Evolutionary conservation across 2,329 filamentous ascomycete species (phyloP).

Genomic region (Elsinoe ampelina): DNA sequence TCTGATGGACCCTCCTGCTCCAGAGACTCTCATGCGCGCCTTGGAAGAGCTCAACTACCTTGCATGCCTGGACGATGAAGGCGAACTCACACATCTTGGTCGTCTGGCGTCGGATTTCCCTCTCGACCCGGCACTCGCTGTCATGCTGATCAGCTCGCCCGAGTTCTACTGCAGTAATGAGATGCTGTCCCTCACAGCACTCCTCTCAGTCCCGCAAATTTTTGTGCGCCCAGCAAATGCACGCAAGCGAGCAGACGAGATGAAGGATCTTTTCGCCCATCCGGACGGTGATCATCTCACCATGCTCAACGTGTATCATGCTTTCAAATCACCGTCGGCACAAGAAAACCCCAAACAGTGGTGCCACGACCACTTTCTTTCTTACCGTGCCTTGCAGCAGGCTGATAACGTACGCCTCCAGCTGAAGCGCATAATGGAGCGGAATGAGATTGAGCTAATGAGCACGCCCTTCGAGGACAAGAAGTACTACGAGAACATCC

Average conservation of each 20-base stretch:
- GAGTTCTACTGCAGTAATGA: slow-evolving; percentile 99
- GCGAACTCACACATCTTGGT: slow-evolving; percentile 79
- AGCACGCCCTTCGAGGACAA: slow-evolving; percentile 89
- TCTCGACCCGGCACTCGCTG: slow-evolving; percentile 83
- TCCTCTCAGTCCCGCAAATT: slow-evolving; percentile 88
- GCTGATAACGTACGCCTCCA: slow-evolving; percentile 91
- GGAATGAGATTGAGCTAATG: slow-evolving; percentile 71
- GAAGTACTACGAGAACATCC: slow-evolving; percentile 97
- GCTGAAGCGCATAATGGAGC: slow-evolving; percentile 95
- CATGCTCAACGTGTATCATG: slow-evolving; percentile 94
- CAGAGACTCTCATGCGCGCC: slow-evolving; percentile 96
- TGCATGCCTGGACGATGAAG: slow-evolving; percentile 91
- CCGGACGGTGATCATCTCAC: slow-evolving; percentile 92
- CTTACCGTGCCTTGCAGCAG: slow-evolving; percentile 75
- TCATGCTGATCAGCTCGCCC: slow-evolving; percentile 95
- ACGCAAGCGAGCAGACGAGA: slow-evolving; percentile 88
- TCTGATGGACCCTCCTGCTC: slow-evolving; percentile 94
- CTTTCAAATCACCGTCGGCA: slow-evolving; percentile 70
- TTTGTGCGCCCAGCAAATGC: slow-evolving; percentile 80
- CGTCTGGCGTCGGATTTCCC: slow-evolving; percentile 89
- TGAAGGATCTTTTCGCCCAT: slow-evolving; percentile 91
- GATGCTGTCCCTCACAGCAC: slow-evolving; percentile 85
- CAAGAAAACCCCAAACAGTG: slow-evolving; percentile 73
- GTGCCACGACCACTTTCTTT: slow-evolving; percentile 96
- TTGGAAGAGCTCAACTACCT: slow-evolving; percentile 97